These are phyloP conservation scores for Acacia acuminata DNA, from an alignment of 306 rosid species.

Conservation along the genomic window DNA sequence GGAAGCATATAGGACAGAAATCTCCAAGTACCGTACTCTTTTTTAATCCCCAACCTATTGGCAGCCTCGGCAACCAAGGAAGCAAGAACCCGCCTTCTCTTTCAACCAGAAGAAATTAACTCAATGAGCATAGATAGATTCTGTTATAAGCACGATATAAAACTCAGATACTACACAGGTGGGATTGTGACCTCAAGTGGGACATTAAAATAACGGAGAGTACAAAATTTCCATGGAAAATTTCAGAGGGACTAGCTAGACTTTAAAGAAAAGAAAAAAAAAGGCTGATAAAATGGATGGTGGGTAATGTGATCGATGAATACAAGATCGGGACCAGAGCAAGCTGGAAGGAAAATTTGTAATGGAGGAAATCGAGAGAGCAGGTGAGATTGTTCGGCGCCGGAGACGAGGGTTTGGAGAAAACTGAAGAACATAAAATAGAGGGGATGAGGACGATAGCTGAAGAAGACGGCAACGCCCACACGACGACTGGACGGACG, in stretches of 20 bases:
- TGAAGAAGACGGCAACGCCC: no score
- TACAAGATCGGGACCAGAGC: constrained; percentile 55
- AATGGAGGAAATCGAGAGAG: constrained; percentile 69
- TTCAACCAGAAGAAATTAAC: constrained; percentile 42
- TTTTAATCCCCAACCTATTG: neutral
- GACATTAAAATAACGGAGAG: constrained; percentile 34
- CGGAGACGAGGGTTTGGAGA: no score
- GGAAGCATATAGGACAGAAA: neutral
- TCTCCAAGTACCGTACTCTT: neutral
- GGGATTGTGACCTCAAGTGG: constrained; percentile 37
- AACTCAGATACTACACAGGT: constrained; percentile 50
- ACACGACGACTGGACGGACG: no score
- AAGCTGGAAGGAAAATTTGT: constrained; percentile 83
- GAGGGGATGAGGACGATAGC: no score
- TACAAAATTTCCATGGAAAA: constrained; percentile 61
- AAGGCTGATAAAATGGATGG: constrained; percentile 74
- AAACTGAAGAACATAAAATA: no score
- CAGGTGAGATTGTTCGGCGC: no score
- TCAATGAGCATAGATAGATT: constrained; percentile 59
- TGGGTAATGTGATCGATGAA: constrained; percentile 50
- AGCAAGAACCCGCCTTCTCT: constrained; percentile 52
- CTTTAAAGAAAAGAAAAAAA: constrained; percentile 29
- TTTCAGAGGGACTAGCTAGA: constrained; percentile 19
- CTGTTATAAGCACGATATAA: constrained; percentile 51
- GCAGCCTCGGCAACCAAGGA: neutral